Evolutionary conservation across 2,329 filamentous ascomycete genomes (phyloP).

Genomic region (Curvularia sp.): DNA sequence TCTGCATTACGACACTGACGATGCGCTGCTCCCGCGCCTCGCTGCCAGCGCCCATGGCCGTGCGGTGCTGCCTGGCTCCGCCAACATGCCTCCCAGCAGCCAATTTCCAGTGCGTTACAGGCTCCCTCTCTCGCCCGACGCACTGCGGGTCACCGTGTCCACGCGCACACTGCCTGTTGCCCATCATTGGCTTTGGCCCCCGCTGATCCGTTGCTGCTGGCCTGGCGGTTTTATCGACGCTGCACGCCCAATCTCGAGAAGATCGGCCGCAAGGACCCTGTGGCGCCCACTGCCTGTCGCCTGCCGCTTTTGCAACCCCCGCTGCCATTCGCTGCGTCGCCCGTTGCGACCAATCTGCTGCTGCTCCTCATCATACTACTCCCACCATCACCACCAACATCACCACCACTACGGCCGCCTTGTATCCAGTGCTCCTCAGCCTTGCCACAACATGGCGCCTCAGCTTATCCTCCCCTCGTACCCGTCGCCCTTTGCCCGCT

Average conservation of each 20-base stretch:
- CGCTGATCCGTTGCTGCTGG: slow-evolving; percentile 32
- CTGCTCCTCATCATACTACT: background rate
- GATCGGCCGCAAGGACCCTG: slow-evolving; percentile 43
- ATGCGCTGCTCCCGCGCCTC: background rate
- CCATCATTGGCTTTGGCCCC: slow-evolving; percentile 21
- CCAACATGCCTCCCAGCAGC: background rate
- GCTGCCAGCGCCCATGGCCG: too few relatives aligned
- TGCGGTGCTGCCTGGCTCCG: background rate
- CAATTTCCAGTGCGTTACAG: background rate
- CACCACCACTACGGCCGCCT: background rate
- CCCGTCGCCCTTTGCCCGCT: background rate
- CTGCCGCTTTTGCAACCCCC: slow-evolving; percentile 19
- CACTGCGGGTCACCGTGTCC: slow-evolving; percentile 22
- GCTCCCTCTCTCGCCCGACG: slow-evolving; percentile 1
- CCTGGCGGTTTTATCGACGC: slow-evolving; percentile 20
- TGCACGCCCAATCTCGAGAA: slow-evolving; percentile 24
- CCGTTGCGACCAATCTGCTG: background rate
- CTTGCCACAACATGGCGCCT: background rate
- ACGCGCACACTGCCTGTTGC: slow-evolving; percentile 23
- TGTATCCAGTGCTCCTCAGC: background rate
- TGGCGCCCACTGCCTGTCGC: slow-evolving; percentile 16
- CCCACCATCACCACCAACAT: background rate
- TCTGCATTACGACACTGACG: background rate
- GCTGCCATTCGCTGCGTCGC: slow-evolving; percentile 6
- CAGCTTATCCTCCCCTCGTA: background rate